These are phyloP conservation scores for Parasarocladium wereldwijsianum DNA, from an alignment of 2,329 filamentous ascomycete species.

Conservation along the genomic window DNA sequence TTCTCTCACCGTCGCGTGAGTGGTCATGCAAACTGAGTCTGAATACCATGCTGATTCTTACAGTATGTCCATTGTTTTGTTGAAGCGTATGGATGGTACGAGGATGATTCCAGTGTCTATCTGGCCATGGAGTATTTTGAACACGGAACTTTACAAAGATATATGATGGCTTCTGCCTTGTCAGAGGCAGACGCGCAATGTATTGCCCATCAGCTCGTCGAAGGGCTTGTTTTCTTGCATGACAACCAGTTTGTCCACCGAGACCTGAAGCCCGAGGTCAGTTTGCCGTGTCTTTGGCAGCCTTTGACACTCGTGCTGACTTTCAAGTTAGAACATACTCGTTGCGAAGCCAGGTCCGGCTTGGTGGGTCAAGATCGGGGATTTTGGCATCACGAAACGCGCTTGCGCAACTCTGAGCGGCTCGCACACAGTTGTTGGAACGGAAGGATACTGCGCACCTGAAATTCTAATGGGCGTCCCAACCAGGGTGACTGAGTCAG, in stretches of 20 bases:
- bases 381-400: conserved; percentile 5
- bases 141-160: conserved; percentile 6
- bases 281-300: not conserved
- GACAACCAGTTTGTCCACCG: conserved; percentile 9
- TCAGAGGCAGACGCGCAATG: conserved; percentile 5
- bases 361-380: conserved; percentile 9
- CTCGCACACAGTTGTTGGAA: not conserved
- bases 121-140: conserved; percentile 9
- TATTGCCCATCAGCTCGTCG: conserved; percentile 7
- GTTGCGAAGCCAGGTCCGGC: conserved; percentile 7
- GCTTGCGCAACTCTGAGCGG: too few species aligned
- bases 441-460: conserved; percentile 1
- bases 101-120: conserved; percentile 5
- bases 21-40: too few species aligned
- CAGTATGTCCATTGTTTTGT: conserved; percentile 9
- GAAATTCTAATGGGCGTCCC: not conserved
- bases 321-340: conserved; percentile 7
- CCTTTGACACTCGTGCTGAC: not conserved
- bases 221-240: conserved; percentile 9
- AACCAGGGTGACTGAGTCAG: not conserved
- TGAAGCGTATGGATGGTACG: conserved; percentile 7
- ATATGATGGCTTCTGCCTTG: conserved; percentile 3
- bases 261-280: conserved; percentile 8
- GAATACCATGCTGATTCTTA: not conserved
- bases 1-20: conserved; percentile 2